Evolutionary conservation across 495 filamentous ascomycete genomes (phyloP).

Genomic region (Aspergillus funiculosus): DNA sequence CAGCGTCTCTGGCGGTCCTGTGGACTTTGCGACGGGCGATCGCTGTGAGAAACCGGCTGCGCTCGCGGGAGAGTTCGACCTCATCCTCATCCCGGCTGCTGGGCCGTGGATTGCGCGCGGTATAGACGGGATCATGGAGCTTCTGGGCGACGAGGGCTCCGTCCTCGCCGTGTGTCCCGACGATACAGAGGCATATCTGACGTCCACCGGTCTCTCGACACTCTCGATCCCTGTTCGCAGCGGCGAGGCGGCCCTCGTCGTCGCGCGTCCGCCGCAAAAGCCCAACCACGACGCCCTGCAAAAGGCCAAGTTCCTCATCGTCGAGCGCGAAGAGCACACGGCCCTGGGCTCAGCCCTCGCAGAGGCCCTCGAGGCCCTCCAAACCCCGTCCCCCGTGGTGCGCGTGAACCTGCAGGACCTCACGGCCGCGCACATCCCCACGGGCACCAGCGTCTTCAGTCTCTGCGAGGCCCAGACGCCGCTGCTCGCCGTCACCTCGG

Average conservation of each 20-base stretch:
- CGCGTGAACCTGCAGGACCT: not conserved
- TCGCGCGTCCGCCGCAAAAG: not conserved
- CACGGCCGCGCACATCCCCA: not conserved
- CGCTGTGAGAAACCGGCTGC: not conserved
- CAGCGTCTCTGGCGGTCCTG: not conserved
- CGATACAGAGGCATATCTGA: not conserved
- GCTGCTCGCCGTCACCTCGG: slow-evolving; percentile 25
- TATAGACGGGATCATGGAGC: not conserved
- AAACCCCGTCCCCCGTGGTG: not conserved
- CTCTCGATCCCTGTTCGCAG: not conserved
- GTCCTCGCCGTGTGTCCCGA: not conserved
- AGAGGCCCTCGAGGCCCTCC: not conserved
- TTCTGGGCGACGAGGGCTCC: not conserved
- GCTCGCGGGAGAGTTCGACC: not conserved
- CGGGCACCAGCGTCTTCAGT: slow-evolving; percentile 3
- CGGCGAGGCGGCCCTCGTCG: not conserved
- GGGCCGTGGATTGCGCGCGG: not conserved
- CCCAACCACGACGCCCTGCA: not conserved
- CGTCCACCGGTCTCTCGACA: not conserved
- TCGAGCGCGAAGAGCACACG: not conserved
- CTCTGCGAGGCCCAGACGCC: slow-evolving; percentile 21
- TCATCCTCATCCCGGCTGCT: not conserved
- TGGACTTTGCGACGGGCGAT: not conserved
- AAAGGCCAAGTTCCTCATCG: not conserved
- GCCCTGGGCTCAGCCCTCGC: not conserved